Conservation (phyloP, 768 basidiomycete genomes). For the Suillus fuscotomentosus region DNA sequence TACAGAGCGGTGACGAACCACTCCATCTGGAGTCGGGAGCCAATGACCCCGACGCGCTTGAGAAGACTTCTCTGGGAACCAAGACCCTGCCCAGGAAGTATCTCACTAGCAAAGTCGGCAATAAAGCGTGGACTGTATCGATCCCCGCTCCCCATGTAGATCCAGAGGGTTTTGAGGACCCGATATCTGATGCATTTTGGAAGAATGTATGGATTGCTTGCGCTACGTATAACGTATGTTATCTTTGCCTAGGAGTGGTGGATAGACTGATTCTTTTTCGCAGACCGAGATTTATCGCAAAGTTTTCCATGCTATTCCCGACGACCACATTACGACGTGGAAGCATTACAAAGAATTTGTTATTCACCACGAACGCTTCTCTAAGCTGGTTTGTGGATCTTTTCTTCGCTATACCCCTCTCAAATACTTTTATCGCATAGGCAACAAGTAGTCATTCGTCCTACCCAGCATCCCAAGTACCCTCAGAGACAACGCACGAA, state of each 20-base stretch:
- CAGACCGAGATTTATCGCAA: conserved; percentile 95
- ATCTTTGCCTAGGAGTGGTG: not conserved
- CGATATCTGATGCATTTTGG: conserved; percentile 86
- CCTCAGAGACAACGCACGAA: conserved; percentile 56
- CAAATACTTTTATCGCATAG: conserved; percentile 30
- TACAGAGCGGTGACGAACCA: conserved; percentile 43
- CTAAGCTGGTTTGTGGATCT: conserved; percentile 53
- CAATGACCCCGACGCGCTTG: conserved; percentile 45
- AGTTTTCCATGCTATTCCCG: conserved; percentile 92
- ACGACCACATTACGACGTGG: conserved; percentile 93
- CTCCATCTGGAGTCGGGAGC: conserved; percentile 45
- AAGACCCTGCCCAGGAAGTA: conserved; percentile 56
- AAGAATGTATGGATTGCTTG: conserved; percentile 84
- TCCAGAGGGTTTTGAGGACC: conserved; percentile 83
- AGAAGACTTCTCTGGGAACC: conserved; percentile 47
- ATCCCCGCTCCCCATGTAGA: conserved; percentile 71
- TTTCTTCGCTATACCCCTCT: not conserved
- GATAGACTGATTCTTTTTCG: conserved; percentile 5
- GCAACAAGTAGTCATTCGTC: conserved; percentile 38
- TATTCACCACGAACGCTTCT: conserved; percentile 69
- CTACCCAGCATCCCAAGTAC: conserved; percentile 52
- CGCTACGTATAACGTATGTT: conserved; percentile 83
- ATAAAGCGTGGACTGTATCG: conserved; percentile 60
- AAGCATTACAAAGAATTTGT: conserved; percentile 91
- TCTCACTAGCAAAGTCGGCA: conserved; percentile 47